These are phyloP conservation scores for Arthrobotrys sphaeroides DNA, from an alignment of 2,329 filamentous ascomycete species.

Conservation along the genomic window DNA sequence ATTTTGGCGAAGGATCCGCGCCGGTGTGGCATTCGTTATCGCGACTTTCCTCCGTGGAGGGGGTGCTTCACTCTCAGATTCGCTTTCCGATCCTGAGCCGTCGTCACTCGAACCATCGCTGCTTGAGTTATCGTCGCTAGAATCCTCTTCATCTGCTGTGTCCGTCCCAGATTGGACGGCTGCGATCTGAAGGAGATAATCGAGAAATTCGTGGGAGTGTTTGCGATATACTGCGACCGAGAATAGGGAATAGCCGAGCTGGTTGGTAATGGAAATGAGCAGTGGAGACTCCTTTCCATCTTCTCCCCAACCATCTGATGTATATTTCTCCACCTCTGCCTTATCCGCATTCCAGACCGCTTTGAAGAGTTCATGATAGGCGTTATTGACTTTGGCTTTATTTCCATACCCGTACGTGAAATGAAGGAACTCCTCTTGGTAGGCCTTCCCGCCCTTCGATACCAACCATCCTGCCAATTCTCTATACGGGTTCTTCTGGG, in stretches of 20 bases:
- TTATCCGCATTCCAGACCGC: slow-evolving; percentile 75
- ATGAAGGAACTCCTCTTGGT: not conserved
- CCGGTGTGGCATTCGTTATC: not conserved
- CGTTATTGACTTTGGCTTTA: not conserved
- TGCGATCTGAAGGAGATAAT: slow-evolving; percentile 74
- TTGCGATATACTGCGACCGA: slow-evolving; percentile 71
- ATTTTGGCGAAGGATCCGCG: not conserved
- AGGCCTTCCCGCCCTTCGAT: slow-evolving; percentile 67
- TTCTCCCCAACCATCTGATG: slow-evolving; percentile 60
- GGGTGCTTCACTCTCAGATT: too few species aligned
- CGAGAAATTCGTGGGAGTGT: slow-evolving; percentile 67
- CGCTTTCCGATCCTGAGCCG: not conserved
- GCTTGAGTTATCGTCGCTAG: slow-evolving; percentile 49
- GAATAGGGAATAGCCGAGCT: slow-evolving; percentile 67
- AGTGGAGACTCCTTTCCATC: slow-evolving; percentile 70
- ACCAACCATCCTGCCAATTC: slow-evolving; percentile 43
- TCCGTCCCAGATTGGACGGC: slow-evolving; percentile 73
- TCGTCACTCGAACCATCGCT: slow-evolving; percentile 13
- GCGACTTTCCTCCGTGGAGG: not conserved
- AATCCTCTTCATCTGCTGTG: slow-evolving; percentile 64
- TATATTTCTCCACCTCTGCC: slow-evolving; percentile 6
- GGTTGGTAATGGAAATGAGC: slow-evolving; percentile 67
- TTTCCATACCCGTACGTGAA: too few species aligned
- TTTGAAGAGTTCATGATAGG: slow-evolving; percentile 65
- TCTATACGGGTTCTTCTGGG: slow-evolving; percentile 54